Conservation (phyloP, 1,139 yeast species). For the Pichia kudriavzevii region DNA sequence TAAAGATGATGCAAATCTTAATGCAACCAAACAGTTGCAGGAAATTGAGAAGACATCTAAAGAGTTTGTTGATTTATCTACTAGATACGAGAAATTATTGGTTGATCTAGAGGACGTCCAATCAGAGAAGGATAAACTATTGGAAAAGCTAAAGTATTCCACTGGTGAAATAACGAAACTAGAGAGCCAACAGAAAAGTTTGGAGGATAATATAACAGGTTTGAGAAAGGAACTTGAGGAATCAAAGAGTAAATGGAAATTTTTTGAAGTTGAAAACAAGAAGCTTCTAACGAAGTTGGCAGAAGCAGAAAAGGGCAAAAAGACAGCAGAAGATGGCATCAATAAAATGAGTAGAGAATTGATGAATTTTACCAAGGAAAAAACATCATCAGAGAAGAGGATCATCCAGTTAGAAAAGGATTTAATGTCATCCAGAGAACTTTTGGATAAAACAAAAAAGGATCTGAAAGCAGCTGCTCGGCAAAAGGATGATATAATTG, state of each 20-base stretch:
- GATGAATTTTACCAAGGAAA: conserved; percentile 55
- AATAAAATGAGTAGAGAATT: conserved; percentile 86
- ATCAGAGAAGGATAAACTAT: conserved; percentile 14
- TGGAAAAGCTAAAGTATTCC: conserved; percentile 15
- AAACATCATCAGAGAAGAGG: conserved; percentile 43
- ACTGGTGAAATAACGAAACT: conserved; percentile 18
- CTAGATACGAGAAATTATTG: conserved; percentile 15
- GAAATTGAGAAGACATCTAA: conserved; percentile 23
- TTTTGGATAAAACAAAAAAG: conserved; percentile 26
- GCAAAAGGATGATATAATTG: conserved; percentile 22
- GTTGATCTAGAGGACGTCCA: conserved; percentile 16
- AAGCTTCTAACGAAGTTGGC: conserved; percentile 35
- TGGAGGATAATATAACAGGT: conserved; percentile 19
- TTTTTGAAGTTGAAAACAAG: conserved; percentile 31
- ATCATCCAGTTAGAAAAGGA: conserved; percentile 39
- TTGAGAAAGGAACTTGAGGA: conserved; percentile 25
- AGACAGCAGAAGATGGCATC: conserved; percentile 77
- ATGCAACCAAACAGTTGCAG: conserved; percentile 16
- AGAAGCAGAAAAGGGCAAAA: conserved; percentile 40
- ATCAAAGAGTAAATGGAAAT: conserved; percentile 26
- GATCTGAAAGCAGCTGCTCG: conserved; percentile 18
- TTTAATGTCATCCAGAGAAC: conserved; percentile 22
- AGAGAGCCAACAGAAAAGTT: conserved; percentile 13
- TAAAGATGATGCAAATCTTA: conserved; percentile 28
- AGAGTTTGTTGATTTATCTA: conserved; percentile 21